Conservation (phyloP, 257 asterid genomes). For the Mentha longifolia region DNA sequence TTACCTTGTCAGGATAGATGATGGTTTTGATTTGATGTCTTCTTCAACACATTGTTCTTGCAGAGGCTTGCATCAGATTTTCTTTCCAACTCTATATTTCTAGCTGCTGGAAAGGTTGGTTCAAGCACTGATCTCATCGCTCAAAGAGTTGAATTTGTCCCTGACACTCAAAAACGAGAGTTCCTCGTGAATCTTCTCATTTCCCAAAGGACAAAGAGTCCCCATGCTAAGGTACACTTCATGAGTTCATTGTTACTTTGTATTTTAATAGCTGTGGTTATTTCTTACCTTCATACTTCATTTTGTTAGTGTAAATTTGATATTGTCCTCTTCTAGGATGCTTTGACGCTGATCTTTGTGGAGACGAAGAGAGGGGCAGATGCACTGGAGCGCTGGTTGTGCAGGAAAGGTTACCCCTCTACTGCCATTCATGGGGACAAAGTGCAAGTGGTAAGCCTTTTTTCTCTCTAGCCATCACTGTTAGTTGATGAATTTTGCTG, state of each 20-base stretch:
- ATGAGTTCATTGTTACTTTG: neutral
- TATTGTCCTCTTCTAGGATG: slow-evolving; percentile 40
- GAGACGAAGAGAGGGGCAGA: slow-evolving; percentile 85
- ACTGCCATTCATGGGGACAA: slow-evolving; percentile 84
- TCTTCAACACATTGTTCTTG: slow-evolving; percentile 1
- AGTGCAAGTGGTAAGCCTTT: slow-evolving; percentile 62
- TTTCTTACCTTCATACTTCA: neutral
- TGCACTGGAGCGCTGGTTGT: slow-evolving; percentile 60
- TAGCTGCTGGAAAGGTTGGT: slow-evolving; percentile 80
- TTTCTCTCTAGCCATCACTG: neutral
- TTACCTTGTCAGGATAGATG: neutral
- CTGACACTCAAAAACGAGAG: slow-evolving; percentile 54
- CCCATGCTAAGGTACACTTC: slow-evolving; percentile 46
- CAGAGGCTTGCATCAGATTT: slow-evolving; percentile 78
- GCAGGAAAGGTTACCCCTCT: slow-evolving; percentile 55
- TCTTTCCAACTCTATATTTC: slow-evolving; percentile 57
- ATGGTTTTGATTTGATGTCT: neutral
- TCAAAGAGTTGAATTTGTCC: slow-evolving; percentile 67
- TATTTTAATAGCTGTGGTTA: neutral
- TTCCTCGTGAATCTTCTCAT: slow-evolving; percentile 51
- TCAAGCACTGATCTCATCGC: slow-evolving; percentile 69
- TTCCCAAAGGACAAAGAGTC: slow-evolving; percentile 35
- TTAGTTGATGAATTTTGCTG: neutral
- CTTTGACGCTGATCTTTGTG: slow-evolving; percentile 67
- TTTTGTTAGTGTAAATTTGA: neutral